Conservation (phyloP, 176 grass and related monocot species). For the Stipa capillata region DNA sequence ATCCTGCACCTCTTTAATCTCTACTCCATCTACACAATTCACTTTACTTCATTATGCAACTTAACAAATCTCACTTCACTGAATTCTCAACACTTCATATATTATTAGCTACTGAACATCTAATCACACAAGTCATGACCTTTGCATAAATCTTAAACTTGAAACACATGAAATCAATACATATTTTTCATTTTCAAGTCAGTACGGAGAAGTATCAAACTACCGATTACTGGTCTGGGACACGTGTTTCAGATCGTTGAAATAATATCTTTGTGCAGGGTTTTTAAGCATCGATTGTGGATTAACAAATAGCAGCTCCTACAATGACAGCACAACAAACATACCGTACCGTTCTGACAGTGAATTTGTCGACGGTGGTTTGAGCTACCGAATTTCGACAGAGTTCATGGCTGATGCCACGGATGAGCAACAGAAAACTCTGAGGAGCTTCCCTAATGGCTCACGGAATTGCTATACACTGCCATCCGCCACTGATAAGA, state of each 20-base stretch:
- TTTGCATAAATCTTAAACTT: neutral
- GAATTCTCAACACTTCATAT: neutral
- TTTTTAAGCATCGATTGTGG: slow-evolving; percentile 17
- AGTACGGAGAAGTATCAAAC: neutral
- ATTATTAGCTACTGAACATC: neutral
- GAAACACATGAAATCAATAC: neutral
- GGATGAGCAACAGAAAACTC: neutral
- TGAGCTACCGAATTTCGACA: neutral
- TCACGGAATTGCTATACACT: neutral
- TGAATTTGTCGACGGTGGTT: neutral
- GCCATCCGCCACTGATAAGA: neutral
- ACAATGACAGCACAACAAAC: neutral
- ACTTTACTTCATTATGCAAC: neutral
- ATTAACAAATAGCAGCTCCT: neutral
- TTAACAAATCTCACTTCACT: neutral
- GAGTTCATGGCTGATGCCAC: accelerated
- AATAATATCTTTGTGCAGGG: neutral
- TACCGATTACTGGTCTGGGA: neutral
- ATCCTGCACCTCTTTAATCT: neutral
- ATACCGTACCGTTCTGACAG: neutral
- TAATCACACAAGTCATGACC: neutral
- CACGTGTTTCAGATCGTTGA: neutral
- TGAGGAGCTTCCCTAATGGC: slow-evolving; percentile 4
- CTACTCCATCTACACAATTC: neutral
- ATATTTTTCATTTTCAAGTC: neutral